Evolutionary conservation across 1,284 basidiomycete species (phyloP), one percentile per base, ranked within the genome.

Genomic region (Naganishia liquefaciens): DNA sequence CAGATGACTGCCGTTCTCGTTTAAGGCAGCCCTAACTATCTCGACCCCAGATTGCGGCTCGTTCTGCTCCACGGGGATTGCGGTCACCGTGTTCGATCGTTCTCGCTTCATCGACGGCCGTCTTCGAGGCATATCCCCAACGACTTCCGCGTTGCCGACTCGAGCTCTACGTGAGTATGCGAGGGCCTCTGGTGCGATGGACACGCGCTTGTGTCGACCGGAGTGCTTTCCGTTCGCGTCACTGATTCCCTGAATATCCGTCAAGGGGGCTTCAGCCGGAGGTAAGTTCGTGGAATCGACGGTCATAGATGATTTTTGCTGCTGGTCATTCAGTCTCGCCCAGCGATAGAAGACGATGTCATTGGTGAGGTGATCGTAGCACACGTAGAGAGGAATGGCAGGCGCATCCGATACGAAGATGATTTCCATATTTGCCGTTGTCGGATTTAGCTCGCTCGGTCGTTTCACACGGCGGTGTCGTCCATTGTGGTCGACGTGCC

Each of bases 341-440:
- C 72, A 67, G 1, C 74, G 70, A 58, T 71, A 76, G 49, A 79
- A 74, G 17, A 77, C 68, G 44, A 78, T 55, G 37, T 74, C 70
- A 19, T 67, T 62, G 13, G 68, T 63, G 17, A 62, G 61, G 3
- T 55, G 51, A 63, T 77, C 71, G 58, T 72, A 69, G 3, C 68
- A 67, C 1, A 77, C 66, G 28, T 76, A 68, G 30, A 75, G 68
- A 0, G 72, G 71, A 11, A 60, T 46, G 49, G 75, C 71, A 6
- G 72, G 72, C n/a, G 69, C 64, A 0, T 69, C 68, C 2, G 72
- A 63, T 15, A 74, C 67, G 63, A 69, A 66, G 5, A 76, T 43
- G 30, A 76, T 61, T 19, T 66, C 61, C 10, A 53, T 52, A 15
- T 37, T 40, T 0, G 50, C 10, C n/a, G 43, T 19, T 11, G 60